Base-by-base conservation (phyloP, 1,284 basidiomycete genomes). In the Leccinum griseonigrum region DNA sequence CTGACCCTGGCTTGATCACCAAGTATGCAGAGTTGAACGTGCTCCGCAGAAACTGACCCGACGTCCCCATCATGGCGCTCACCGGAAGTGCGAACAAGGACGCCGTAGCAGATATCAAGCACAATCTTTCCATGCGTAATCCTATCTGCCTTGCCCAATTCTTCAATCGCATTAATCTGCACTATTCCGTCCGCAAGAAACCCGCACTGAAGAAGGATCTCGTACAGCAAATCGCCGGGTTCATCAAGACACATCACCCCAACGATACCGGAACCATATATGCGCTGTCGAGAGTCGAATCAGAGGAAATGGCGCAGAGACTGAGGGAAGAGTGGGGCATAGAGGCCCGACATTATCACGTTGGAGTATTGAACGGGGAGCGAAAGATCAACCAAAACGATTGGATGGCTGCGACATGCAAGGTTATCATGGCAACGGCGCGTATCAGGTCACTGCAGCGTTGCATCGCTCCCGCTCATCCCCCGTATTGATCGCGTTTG, bases 391-490 rank as follows among this genome's bases (percentile, higher is more conserved):
- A 86, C 1, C 89, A 95, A 67, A 73, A 81, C 29, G 83, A 85
- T 29, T 98, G 95, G 96, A 88, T 91, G 75, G 75, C 75, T 1
- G 90, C 88, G 34, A 77, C 82, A 38, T 86, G 90, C 67, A 82
- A 87, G 58, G 86, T 99, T 63, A 94, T 99, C 60, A 94, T 97
- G 34, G 97, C 96, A 1, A 99, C 97, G 40, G 89, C 87, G 73
- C 77, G 71, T 31, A 34, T 61, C 56, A 29, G 13, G 14, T 60
- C 13, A 62, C 36, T 62, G 10, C 34, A 14, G 11, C 18, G 56
- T 57, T 61, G 16, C 4, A 26, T 60, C 61, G 53, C 59, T 68
- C 62, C 67, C 8, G 40, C 61, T 66, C 40, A 65, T 26, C 8
- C 18, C 60, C 26, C 22, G 1, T 29, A 53, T 57, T 90, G 88